Evolutionary conservation across 805 yeast genomes (phyloP), one percentile per base, ranked within the genome.

Genomic region (Cyberlindnera euphorbiae): DNA sequence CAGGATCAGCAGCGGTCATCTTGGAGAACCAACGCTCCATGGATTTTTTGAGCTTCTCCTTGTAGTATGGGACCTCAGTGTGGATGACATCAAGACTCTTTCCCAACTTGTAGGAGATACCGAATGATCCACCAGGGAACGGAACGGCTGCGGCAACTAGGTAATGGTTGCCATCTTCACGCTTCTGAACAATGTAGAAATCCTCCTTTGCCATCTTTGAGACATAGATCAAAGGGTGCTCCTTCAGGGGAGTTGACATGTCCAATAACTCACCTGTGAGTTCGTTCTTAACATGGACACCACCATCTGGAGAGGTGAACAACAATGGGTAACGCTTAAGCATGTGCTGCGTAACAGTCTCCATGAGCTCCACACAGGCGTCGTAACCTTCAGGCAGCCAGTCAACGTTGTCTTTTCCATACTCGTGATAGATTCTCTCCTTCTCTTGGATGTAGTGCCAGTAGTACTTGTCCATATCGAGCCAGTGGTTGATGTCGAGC

Each of bases 401-500:
- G 46, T 73, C 85, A 45, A 78, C 66, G 50, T 79, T 77, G 34
- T 75, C 73, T 33, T 69, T 67, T 8, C 84, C 85, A 49, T 76
- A 77, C 32, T 67, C 59, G 48, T 69, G 71, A 55, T 70, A 68
- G 30, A 81, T 71, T 39, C 83, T 61, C 50, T 70, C 58, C 57
- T 79, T 79, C 51, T 81, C 86, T 42, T 72, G 64, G 38, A 79
- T 70, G 49, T 81, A 81, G 44, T 76, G 79, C 56, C 76, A 66
- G 52, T 79, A 81, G 58, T 77, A 81, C 55, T 79, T 80, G 56
- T 81, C 88, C 87, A 81, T 81, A 50, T 81, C 87, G 45, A 81
- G 59, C 88, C 88, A 81, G 59, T 81, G 82, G 56, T 80, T 79
- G 25, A 78, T 64, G 52, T 80, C 84, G n/a, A 81, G 65, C 53